Conservation (phyloP, 2,329 filamentous ascomycete genomes). For the Colletotrichum musae region DNA sequence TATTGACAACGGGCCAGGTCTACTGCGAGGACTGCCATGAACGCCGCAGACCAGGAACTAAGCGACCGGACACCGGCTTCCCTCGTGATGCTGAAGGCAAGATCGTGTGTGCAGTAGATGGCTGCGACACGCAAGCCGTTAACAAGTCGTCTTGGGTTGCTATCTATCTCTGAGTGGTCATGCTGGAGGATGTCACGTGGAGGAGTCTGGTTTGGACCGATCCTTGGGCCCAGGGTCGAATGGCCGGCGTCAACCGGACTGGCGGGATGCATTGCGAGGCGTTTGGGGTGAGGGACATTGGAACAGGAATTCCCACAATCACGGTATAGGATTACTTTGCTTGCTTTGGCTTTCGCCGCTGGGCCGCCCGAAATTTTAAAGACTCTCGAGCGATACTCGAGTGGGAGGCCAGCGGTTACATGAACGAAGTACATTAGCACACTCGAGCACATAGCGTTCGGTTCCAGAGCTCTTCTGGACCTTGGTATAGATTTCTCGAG, state of each 20-base stretch:
- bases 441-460: conserved; percentile 6
- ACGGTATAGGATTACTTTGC: conserved; percentile 37
- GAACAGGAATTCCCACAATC: conserved; percentile 31
- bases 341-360: conserved; percentile 9
- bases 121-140: conserved; percentile 67
- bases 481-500: conserved; percentile 8
- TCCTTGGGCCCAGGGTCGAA: not conserved
- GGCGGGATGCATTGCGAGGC: conserved; percentile 39
- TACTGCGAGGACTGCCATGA: conserved; percentile 76
- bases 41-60: conserved; percentile 61
- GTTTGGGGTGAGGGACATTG: conserved; percentile 30
- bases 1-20: conserved; percentile 59
- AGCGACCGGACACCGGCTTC: conserved; percentile 44
- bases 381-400: not conserved
- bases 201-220: conserved; percentile 52
- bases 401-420: conserved; percentile 6
- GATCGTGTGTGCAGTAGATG: conserved; percentile 69
- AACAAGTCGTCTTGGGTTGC: conserved; percentile 73
- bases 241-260: conserved; percentile 31
- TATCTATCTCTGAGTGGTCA: conserved; percentile 64
- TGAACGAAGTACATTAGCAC: conserved; percentile 2
- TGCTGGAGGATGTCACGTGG: not conserved
- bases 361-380: not conserved
- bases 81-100: conserved; percentile 45
- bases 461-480: not conserved